A percentile compares a stretch with the other conserved stretches of the same genome.
Evolutionary conservation across 139 green algal genomes (phyloP).

Genomic region (Volvox africanus): DNA sequence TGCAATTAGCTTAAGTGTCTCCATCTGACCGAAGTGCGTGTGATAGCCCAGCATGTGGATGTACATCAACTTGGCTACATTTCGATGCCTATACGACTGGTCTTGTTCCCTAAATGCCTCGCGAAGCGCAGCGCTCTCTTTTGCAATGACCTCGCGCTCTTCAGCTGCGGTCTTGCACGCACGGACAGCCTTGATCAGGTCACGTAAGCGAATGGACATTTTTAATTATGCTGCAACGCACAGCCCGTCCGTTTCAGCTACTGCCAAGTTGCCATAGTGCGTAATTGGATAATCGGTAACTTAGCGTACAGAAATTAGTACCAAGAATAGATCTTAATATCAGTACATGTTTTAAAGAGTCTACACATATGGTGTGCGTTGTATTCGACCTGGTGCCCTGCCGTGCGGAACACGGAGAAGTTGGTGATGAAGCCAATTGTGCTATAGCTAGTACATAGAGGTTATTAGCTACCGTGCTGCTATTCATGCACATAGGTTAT

Average conservation of each 20-base stretch:
- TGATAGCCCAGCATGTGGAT: slow-evolving; percentile 99
- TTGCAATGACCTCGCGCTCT: slow-evolving; percentile 96
- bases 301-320: too few relatives aligned
- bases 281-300: too few relatives aligned
- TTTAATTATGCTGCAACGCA: neutral
- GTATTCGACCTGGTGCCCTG: too few relatives aligned
- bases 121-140: slow-evolving; percentile 94
- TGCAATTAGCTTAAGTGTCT: slow-evolving; percentile 98
- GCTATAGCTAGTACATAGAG: too few relatives aligned
- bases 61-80: slow-evolving; percentile 99
- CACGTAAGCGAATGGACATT: slow-evolving; percentile 64
- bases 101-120: slow-evolving; percentile 90
- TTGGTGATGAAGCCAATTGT: too few relatives aligned
- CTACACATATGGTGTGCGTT: too few relatives aligned
- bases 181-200: slow-evolving; percentile 91
- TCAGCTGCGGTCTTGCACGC: slow-evolving; percentile 96
- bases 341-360: too few relatives aligned
- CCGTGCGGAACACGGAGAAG: too few relatives aligned
- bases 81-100: slow-evolving; percentile 81
- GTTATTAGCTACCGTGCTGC: too few relatives aligned
- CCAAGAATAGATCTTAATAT: too few relatives aligned
- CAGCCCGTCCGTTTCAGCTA: slow-evolving; percentile 4
- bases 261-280: neutral
- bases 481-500: too few relatives aligned
- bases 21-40: slow-evolving; percentile 99